Conservation (phyloP, 306 rosid species). For the Canavalia ensiformis region DNA sequence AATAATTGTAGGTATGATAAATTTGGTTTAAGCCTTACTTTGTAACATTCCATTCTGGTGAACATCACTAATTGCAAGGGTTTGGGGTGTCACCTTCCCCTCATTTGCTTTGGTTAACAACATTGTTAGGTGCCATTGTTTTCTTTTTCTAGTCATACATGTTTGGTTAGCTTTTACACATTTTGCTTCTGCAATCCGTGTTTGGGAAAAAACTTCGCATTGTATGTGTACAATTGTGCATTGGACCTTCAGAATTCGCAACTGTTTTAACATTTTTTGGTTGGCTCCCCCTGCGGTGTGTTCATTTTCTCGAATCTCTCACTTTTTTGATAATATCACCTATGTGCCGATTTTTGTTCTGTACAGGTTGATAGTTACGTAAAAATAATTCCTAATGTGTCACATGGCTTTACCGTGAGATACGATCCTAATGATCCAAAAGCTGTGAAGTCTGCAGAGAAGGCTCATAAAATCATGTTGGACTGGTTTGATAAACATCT, state of each 20-base stretch:
- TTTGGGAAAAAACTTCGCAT: not conserved
- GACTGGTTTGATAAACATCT: constrained; percentile 58
- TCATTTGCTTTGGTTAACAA: not conserved
- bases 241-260: no score
- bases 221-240: no score
- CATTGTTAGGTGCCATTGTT: not conserved
- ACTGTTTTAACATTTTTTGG: no score
- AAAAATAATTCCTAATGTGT: constrained; percentile 63
- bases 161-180: not conserved
- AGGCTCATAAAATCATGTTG: constrained; percentile 60
- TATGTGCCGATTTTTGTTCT: not conserved
- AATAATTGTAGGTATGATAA: not conserved
- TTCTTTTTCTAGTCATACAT: not conserved
- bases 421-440: constrained; percentile 52
- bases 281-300: no score
- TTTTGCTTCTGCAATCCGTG: not conserved
- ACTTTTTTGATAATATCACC: not conserved
- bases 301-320: no score
- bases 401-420: constrained; percentile 67
- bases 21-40: not conserved
- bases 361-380: constrained; percentile 49
- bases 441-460: constrained; percentile 62
- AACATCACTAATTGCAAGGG: not conserved
- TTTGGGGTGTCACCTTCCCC: not conserved
- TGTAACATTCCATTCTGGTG: not conserved